Evolutionary conservation across 1,139 yeast genomes (phyloP), one percentile per base, ranked within the genome.

Genomic region (Eremothecium coryli): DNA sequence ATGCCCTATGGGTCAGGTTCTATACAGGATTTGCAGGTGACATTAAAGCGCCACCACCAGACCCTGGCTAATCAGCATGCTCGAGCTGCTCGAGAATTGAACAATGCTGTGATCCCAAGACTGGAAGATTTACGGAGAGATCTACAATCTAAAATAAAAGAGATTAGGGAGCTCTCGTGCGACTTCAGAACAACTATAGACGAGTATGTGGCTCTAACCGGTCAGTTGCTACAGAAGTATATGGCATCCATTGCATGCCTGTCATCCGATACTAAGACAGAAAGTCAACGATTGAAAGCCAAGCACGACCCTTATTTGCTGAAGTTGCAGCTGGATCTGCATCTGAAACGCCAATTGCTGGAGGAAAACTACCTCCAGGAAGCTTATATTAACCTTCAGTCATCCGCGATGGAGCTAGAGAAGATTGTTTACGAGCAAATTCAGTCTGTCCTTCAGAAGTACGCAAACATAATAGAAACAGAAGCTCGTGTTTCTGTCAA

Each of bases 301-400:
- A 66, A 66, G 41, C 59, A 59, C 27, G 93, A 81, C 55, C 90
- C 93, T 4, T 81, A 76, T 49, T 55, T 80, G 39, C 65, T 77
- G 25, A 76, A 77, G 52, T 57, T 76, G 25, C 75, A 69, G 52
- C 60, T 81, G 41, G 88, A 80, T 49, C 58, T 76, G 38, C 90
- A 80, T 56, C 61, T 81, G 52, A 77, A 76, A 48, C 68, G 70
- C 45, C 90, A 81, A 53, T 50, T 81, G 30, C 65, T 68, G 32
- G 82, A 79, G 48, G 93, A 81, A 52, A 75, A 73, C 43, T 77
- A 76, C 50, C 60, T 81, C 36, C 76, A 76, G 52, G 85, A 79
- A 44, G 82, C 84, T 1, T 81, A 70, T 48, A 66, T 72, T 39
- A 81, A 79, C 52, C 61, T 81, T 41, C 90, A 81, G 56, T 67